A percentile compares a stretch with the other conserved stretches of the same genome.
phyloP scores from a whole-genome alignment of 2,329 filamentous ascomycete species.

The Malbranchea cinnamomea region DNA sequence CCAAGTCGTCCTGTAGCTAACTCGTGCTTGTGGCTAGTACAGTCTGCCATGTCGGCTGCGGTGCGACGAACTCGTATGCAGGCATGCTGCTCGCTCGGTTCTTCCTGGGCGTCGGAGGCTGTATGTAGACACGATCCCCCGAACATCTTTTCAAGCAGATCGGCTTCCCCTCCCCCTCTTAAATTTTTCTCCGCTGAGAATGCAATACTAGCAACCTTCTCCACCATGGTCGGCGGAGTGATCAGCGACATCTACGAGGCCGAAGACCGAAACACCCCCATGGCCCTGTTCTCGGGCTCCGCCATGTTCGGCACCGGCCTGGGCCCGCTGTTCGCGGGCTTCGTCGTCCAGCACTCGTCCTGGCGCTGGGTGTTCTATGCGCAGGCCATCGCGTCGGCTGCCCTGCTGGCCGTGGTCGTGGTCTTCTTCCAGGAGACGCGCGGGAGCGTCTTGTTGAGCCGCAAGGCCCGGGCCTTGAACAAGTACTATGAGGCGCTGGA shows the following conservation, averaged over 20 bases:
- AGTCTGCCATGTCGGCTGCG: constrained; percentile 56
- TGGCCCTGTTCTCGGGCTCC: constrained; percentile 72
- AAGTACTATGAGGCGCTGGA: constrained; percentile 65
- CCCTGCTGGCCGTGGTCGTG: constrained; percentile 49
- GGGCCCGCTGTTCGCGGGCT: constrained; percentile 57
- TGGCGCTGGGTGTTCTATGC: constrained; percentile 90
- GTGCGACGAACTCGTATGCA: constrained; percentile 50
- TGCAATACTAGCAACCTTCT: constrained; percentile 42
- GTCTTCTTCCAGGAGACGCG: constrained; percentile 69
- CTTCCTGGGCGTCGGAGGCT: constrained; percentile 61
- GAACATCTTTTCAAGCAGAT: background rate
- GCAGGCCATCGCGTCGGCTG: constrained; percentile 55
- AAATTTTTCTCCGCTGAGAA: background rate
- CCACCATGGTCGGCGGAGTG: constrained; percentile 83
- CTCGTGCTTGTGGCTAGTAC: constrained; percentile 9
- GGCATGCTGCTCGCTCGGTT: constrained; percentile 66
- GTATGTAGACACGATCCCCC: constrained; percentile 30
- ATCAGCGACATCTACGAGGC: constrained; percentile 74
- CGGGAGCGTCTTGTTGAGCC: constrained; percentile 61
- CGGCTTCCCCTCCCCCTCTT: constrained; percentile 8
- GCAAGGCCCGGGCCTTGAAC: constrained; percentile 61
- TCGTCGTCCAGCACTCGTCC: constrained; percentile 49
- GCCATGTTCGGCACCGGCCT: constrained; percentile 67
- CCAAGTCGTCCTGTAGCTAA: background rate
- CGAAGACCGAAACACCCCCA: constrained; percentile 67